phyloP scores from a whole-genome alignment of 169 alveolate species.

The Plasmodium sp. region DNA sequence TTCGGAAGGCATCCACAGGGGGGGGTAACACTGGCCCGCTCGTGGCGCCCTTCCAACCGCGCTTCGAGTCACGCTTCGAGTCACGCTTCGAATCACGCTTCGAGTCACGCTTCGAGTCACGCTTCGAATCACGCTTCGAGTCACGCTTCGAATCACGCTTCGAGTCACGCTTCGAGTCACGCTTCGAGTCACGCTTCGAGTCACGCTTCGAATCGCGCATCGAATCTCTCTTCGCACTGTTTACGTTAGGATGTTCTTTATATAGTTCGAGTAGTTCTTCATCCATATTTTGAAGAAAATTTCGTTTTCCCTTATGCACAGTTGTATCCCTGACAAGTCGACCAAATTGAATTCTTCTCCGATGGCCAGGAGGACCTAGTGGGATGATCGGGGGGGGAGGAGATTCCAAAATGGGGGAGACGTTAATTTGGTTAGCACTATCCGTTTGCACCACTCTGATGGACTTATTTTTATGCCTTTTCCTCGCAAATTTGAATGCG shows the following conservation, averaged over 20 bases:
- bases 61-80: not conserved
- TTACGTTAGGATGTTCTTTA: slow-evolving; percentile 51
- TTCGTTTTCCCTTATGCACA: slow-evolving; percentile 70
- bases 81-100: no score
- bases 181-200: no score
- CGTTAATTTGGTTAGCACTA: not conserved
- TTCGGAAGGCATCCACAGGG: not conserved
- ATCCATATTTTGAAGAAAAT: slow-evolving; percentile 71
- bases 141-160: no score
- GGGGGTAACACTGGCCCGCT: not conserved
- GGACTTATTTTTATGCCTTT: not conserved
- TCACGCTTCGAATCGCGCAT: no score
- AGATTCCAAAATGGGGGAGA: not conserved
- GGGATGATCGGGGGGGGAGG: not conserved
- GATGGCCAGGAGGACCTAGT: slow-evolving; percentile 49
- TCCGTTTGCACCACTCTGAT: not conserved
- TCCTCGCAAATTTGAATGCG: not conserved
- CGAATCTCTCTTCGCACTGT: not conserved
- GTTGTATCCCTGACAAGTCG: slow-evolving; percentile 56
- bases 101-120: no score
- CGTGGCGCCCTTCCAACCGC: not conserved
- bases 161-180: no score
- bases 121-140: no score
- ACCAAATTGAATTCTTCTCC: slow-evolving; percentile 66
- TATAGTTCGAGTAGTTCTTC: slow-evolving; percentile 57